Conservation (phyloP, 495 filamentous ascomycete genomes). For the Hypoxylon subgilvum region DNA sequence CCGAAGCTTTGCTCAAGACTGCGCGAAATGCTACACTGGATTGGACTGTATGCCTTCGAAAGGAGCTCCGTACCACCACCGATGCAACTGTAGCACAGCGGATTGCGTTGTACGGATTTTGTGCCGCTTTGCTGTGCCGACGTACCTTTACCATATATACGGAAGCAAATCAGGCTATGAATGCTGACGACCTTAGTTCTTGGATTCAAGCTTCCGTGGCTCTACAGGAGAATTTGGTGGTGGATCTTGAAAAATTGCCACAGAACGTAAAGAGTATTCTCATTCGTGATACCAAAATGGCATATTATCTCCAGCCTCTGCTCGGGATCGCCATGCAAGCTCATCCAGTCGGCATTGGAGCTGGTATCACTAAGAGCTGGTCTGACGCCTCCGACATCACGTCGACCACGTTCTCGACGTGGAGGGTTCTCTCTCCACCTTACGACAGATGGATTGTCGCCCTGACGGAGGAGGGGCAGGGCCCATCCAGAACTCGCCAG, state of each 20-base stretch:
- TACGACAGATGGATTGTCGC: constrained; percentile 46
- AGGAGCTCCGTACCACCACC: constrained; percentile 47
- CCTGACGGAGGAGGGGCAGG: neutral
- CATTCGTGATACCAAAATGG: constrained; percentile 56
- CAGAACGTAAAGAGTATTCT: constrained; percentile 45
- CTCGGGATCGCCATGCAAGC: constrained; percentile 40
- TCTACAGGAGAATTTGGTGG: constrained; percentile 50
- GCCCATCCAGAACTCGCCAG: constrained; percentile 13
- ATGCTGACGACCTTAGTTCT: constrained; percentile 18
- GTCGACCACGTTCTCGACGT: constrained; percentile 2
- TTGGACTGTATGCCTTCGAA: constrained; percentile 56
- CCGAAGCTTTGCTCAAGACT: constrained; percentile 10
- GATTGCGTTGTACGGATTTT: constrained; percentile 51
- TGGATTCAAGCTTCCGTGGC: constrained; percentile 48
- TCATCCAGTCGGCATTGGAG: constrained; percentile 34
- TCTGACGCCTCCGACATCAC: neutral
- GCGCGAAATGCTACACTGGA: constrained; percentile 34
- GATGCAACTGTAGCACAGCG: constrained; percentile 48
- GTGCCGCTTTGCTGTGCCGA: constrained; percentile 57
- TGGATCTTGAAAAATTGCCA: constrained; percentile 40
- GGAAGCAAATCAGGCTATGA: constrained; percentile 11
- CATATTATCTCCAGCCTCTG: constrained; percentile 42
- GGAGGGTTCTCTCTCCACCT: constrained; percentile 35
- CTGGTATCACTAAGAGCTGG: constrained; percentile 35
- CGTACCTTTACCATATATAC: constrained; percentile 51